Evolutionary conservation across 2,329 filamentous ascomycete genomes (phyloP), one percentile per base, ranked within the genome.

Genomic region (Pestalotiopsis sp.): DNA sequence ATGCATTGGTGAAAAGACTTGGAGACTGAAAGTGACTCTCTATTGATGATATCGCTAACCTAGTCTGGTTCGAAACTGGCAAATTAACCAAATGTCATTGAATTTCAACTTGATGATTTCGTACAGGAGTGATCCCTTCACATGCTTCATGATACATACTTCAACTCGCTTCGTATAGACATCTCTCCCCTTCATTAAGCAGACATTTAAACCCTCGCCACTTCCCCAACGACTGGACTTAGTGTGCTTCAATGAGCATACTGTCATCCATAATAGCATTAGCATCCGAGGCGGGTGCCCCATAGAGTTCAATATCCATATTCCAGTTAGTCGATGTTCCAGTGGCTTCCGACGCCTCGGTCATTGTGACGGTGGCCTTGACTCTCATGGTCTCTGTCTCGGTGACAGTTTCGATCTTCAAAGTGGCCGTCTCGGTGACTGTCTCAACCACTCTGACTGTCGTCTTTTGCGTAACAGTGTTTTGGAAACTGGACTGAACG

Each of bases 391-490:
- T 79, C 69, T 79, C 75, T 26, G 77, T 75, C 64, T 77, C 72
- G 1, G 76, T 80, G 4, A 66, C 20, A 5, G 64, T 66, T 38
- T 66, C 64, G 14, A 66, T 66, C 30, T 20, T 58, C 20, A 66
- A 22, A 11, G 64, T 66, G 1, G 82, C 65, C 2, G 75, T 71
- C 71, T 77, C 68, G 1, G 76, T 78, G n/a, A 78, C 72, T 1
- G 76, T 79, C 69, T 81, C 76, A 10, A 81, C 73, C 5, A 81
- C 71, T 2, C 74, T 74, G 11, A 81, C 74, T 0, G 76, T 69
- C 61, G 74, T 77, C 55, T 72, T 75, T 60, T 75, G 71, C 20
- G 72, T 74, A 17, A 77, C 72, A 2, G 71, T 72, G 1, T 73
- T 68, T 6, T 57, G 60, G 10, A 63, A 20, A 64, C 17, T 70